A percentile compares a stretch with the other conserved stretches of the same genome.
phyloP scores from a whole-genome alignment of 2,329 filamentous ascomycete genomes.

The Orbilia oligospora region DNA sequence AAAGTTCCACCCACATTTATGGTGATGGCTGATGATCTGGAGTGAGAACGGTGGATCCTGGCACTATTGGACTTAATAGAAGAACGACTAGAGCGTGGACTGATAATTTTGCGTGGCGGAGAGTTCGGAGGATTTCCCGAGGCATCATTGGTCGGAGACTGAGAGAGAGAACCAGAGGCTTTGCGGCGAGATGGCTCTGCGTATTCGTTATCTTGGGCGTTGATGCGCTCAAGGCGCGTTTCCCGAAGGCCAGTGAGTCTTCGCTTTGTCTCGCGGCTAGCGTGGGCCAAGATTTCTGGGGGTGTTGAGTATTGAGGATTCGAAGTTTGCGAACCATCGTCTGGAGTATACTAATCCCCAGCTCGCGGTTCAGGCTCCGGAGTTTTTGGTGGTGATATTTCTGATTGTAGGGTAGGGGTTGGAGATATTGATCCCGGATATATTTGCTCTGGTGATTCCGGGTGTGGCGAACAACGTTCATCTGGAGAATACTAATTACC shows the following conservation, averaged over 20 bases:
- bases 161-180: not conserved
- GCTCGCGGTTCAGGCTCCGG: not conserved
- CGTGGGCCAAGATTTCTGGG: not conserved
- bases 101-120: not conserved
- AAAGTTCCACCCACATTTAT: not conserved
- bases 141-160: no score
- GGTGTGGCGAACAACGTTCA: not conserved
- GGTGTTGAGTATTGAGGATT: not conserved
- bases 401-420: not conserved
- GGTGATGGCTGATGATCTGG: no score
- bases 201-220: not conserved
- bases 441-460: not conserved
- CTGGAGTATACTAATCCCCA: slow-evolving; percentile 31
- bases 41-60: not conserved
- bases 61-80: not conserved
- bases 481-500: slow-evolving; percentile 33
- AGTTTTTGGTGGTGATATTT: not conserved
- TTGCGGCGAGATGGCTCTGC: not conserved
- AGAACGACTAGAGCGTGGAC: not conserved
- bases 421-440: not conserved
- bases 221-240: not conserved
- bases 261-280: not conserved
- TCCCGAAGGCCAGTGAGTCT: not conserved
- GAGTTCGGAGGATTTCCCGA: no score
- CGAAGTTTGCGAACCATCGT: not conserved